Percentiles rank a stretch among this genome's conserved stretches.
phyloP scores from a whole-genome alignment of 805 yeast species.

The Candida yuanshanica region DNA sequence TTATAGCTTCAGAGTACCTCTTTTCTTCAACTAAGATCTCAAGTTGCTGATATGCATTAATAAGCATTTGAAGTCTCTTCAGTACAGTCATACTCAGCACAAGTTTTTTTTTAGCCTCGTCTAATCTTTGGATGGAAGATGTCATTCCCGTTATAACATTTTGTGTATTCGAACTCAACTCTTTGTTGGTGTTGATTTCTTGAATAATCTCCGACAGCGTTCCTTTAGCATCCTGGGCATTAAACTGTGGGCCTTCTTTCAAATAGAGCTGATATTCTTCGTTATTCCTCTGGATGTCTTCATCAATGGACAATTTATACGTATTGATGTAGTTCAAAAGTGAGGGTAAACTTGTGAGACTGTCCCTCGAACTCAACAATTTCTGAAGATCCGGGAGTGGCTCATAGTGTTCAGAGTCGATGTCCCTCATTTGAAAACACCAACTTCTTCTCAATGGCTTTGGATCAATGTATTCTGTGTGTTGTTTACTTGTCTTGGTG shows the following conservation, averaged over 20 bases:
- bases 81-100: conserved; percentile 81
- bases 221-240: conserved; percentile 16
- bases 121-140: conserved; percentile 68
- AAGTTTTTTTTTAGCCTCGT: conserved; percentile 76
- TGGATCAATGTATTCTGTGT: too few species aligned
- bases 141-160: conserved; percentile 64
- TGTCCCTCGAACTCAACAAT: conserved; percentile 45
- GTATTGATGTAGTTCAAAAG: conserved; percentile 43
- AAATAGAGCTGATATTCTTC: conserved; percentile 26
- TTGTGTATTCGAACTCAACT: conserved; percentile 51
- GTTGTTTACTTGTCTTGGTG: too few species aligned
- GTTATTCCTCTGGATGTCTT: conserved; percentile 36
- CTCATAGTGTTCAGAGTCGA: conserved; percentile 40
- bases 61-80: conserved; percentile 81
- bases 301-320: conserved; percentile 45
- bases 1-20: conserved; percentile 48
- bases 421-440: too few species aligned
- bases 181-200: conserved; percentile 42
- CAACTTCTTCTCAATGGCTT: too few species aligned
- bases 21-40: conserved; percentile 39
- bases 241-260: conserved; percentile 17
- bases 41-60: conserved; percentile 65
- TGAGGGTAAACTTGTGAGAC: conserved; percentile 45
- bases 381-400: conserved; percentile 47
- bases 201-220: conserved; percentile 32